These are phyloP conservation scores for Mycena leptocephala DNA, from an alignment of 768 basidiomycete genomes.

Conservation along the genomic window DNA sequence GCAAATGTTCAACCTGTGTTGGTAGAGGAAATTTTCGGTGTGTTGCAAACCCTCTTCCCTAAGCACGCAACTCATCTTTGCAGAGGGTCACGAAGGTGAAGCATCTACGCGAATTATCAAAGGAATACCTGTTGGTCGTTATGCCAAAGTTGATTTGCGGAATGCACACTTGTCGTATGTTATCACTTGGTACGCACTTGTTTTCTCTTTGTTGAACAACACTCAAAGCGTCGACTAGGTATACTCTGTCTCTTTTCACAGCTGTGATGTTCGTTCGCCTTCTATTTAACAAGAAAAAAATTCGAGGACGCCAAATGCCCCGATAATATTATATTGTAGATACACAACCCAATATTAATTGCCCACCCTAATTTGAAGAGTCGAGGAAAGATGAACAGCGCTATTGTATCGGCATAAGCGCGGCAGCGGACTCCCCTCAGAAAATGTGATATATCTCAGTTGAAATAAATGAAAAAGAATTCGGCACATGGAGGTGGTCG, in stretches of 20 bases:
- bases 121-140: slow-evolving; percentile 90
- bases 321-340: slow-evolving; percentile 53
- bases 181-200: slow-evolving; percentile 84
- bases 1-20: slow-evolving; percentile 90
- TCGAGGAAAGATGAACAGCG: too few relatives aligned
- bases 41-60: slow-evolving; percentile 39
- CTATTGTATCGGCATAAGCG: too few relatives aligned
- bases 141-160: slow-evolving; percentile 88
- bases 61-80: slow-evolving; percentile 20
- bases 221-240: slow-evolving; percentile 67
- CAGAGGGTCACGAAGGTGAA: slow-evolving; percentile 91
- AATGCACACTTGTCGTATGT: slow-evolving; percentile 98
- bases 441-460: too few relatives aligned
- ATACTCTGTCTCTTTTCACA: slow-evolving; percentile 90
- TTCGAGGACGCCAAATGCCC: slow-evolving; percentile 69
- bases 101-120: slow-evolving; percentile 70
- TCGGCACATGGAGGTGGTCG: too few relatives aligned
- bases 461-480: too few relatives aligned
- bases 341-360: neutral
- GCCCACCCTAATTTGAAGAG: too few relatives aligned
- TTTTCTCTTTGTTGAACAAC: neutral
- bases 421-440: too few relatives aligned
- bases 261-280: slow-evolving; percentile 86
- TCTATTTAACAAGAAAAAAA: slow-evolving; percentile 69
- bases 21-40: slow-evolving; percentile 93